Base-by-base conservation (phyloP, 179 eudicot species). In the Silene noctiflora region DNA sequence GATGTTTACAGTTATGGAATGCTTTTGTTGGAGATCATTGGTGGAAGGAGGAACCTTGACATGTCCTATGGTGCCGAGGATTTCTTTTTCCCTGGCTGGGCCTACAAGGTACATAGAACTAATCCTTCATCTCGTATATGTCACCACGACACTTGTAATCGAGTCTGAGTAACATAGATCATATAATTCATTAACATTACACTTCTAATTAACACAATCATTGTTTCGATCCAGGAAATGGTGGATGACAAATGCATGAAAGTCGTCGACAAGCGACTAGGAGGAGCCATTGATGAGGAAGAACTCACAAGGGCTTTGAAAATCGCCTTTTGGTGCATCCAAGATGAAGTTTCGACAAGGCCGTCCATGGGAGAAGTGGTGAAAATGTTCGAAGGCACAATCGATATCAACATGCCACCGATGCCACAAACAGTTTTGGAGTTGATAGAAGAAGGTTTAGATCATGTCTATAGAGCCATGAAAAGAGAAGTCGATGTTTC, bases 281-380 rank as follows among this genome's bases (percentile, higher is more conserved):
- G 78, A 77, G 92, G 91, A 42, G 84, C 81, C 1, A 88, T 88
- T 1, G 90, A 92, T 2, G 89, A 87, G 74, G 89, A 87, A 59
- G 96, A 91, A 69, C 69, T 93, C 0, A 77, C 66, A 63, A 84
- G 97, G 72, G 93, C 93, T 10, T 63, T 93, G 11, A 91, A 85
- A 80, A 88, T 85, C 1, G 97, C 90, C 0, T 91, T 95, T 74
- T 93, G 99, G 99, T 95, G 97, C 84, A 88, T 95, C 20, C 97
- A 95, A 78, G 99, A 95, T 69, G 99, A 93, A 53, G 85, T 95
- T 35, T 73, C 79, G 3, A 72, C 79, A 78, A 88, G 99, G 76
- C 99, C 99, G 44, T 87, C 95, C 25, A 93, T 95, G 99, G 97
- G 99, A 24, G 98, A 95, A 75, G 95, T 95, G 21, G 97, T 95